Percentiles rank a stretch among this genome's conserved stretches.
Evolutionary conservation across 2,329 filamentous ascomycete species (phyloP).

Genomic region (Berkeleyomyces basicola): DNA sequence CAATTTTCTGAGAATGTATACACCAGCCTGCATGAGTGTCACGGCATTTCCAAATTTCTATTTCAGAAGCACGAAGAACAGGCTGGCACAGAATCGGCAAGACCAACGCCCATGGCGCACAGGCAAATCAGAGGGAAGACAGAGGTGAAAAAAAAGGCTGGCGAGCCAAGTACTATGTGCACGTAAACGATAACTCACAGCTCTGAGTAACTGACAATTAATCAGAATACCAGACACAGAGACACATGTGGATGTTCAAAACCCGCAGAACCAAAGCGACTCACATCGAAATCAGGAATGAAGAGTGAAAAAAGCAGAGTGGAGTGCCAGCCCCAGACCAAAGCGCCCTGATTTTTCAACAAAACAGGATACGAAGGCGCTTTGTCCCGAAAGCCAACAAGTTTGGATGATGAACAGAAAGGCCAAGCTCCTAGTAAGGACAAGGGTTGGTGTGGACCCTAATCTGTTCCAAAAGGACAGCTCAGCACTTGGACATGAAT

Average conservation of each 20-base stretch:
- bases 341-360: neutral
- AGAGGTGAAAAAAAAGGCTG: neutral
- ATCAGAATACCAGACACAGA: neutral
- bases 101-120: neutral
- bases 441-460: neutral
- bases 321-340: neutral
- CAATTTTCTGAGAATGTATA: too few species aligned
- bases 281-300: neutral
- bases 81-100: neutral
- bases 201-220: too few species aligned
- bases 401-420: neutral
- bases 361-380: neutral
- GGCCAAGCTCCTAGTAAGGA: neutral
- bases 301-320: neutral
- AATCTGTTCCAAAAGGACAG: neutral
- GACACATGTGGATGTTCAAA: neutral
- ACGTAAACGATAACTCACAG: neutral
- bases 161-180: neutral
- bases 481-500: neutral
- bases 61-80: neutral
- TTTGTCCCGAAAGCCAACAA: neutral
- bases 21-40: too few species aligned
- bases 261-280: neutral
- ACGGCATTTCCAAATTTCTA: neutral
- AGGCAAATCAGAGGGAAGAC: neutral